These are phyloP conservation scores for Fusarium sp. DNA, from an alignment of 2,329 filamentous ascomycete species.

Conservation along the genomic window DNA sequence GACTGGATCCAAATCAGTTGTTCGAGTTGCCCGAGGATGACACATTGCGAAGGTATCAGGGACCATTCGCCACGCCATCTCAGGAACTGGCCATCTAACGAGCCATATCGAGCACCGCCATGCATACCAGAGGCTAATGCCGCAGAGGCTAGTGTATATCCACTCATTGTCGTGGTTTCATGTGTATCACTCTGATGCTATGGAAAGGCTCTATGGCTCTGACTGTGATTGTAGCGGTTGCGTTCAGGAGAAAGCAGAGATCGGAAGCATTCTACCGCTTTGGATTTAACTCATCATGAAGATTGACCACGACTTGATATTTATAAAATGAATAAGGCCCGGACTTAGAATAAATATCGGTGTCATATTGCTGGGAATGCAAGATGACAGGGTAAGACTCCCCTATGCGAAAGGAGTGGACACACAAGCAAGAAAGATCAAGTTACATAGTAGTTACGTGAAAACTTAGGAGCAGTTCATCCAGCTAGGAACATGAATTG, in stretches of 20 bases:
- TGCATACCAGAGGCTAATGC: background rate
- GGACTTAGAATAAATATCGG: background rate
- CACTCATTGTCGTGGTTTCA: background rate
- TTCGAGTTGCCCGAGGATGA: background rate
- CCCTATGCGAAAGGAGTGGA: background rate
- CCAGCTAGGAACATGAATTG: background rate
- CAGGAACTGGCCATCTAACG: background rate
- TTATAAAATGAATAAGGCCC: background rate
- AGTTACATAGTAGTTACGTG: background rate
- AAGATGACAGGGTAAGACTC: background rate
- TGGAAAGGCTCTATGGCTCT: background rate
- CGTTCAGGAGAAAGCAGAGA: background rate
- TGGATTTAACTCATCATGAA: background rate
- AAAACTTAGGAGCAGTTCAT: background rate
- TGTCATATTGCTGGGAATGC: background rate
- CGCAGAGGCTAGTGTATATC: background rate
- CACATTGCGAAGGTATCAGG: background rate
- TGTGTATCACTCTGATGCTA: background rate
- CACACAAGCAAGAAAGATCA: background rate
- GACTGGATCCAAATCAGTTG: background rate
- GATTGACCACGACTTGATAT: background rate
- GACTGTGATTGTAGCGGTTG: background rate
- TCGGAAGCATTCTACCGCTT: background rate
- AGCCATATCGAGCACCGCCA: background rate
- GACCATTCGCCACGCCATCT: background rate